phyloP scores from a whole-genome alignment of 257 asterid genomes.

The Solanum ahanhuiri region DNA sequence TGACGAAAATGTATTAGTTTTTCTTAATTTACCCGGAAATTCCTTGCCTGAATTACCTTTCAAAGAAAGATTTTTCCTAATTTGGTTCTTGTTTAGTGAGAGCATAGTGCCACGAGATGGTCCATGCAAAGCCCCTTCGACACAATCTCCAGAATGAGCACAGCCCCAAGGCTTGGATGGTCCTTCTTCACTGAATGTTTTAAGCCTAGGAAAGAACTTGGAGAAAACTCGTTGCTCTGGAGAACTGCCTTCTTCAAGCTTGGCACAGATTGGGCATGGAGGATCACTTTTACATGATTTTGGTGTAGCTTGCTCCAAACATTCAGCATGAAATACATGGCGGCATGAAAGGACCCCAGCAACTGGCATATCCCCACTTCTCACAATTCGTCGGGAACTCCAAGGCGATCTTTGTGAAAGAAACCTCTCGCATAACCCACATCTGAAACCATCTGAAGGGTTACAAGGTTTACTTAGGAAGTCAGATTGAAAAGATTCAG shows the following conservation, averaged over 20 bases:
- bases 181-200: conserved; percentile 57
- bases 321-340: conserved; percentile 92
- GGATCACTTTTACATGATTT: conserved; percentile 76
- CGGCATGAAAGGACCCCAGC: conserved; percentile 89
- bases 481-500: conserved; percentile 45
- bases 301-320: conserved; percentile 86
- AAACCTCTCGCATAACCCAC: conserved; percentile 77
- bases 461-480: conserved; percentile 22
- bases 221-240: conserved; percentile 48
- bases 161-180: conserved; percentile 77
- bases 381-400: conserved; percentile 76
- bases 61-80: conserved; percentile 46
- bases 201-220: conserved; percentile 62
- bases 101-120: conserved; percentile 49
- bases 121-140: conserved; percentile 66
- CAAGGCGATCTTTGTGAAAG: conserved; percentile 91
- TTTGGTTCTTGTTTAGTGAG: conserved; percentile 57
- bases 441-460: conserved; percentile 50
- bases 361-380: conserved; percentile 89
- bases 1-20: conserved; percentile 49
- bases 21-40: conserved; percentile 57
- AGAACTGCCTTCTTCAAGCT: conserved; percentile 50
- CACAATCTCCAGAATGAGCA: conserved; percentile 77
- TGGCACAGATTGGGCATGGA: conserved; percentile 79
- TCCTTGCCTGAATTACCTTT: conserved; percentile 48